Evolutionary conservation across 2,329 filamentous ascomycete genomes (phyloP), one percentile per base, ranked within the genome.

Genomic region (Karstenula rhodostoma): DNA sequence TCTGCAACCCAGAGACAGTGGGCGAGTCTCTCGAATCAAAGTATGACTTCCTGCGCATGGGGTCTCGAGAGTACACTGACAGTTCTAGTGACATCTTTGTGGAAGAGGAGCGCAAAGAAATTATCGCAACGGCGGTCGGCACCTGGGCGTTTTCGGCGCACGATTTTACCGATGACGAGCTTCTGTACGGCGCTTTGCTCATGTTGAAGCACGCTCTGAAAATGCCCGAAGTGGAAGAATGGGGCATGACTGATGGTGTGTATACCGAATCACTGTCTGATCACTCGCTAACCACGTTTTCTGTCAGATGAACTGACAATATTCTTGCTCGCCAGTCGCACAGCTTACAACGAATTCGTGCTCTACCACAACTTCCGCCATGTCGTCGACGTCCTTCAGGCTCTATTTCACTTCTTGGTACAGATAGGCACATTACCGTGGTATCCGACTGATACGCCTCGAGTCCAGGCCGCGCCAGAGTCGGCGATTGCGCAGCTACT

Each of bases 301-400:
- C 10, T 4, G 17, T 1, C 72, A 92, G 93, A 91, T 69, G 90
- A 96, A 76, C 83, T 99, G 29, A 90, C 91, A 66, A 89, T 87
- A 56, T 98, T 97, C 73, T 83, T 98, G 62, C 86, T 96, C 64
- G 93, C 94, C 56, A 95, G 93, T 73, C 90, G 94, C 63, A 89
- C 90, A 50, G 92, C 95, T n/a, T 99, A 99, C 81, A 98, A 98
- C 77, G 91, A 88, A 60, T 97, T 97, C 77, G 93, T 97, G 37
- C 91, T 94, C 23, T 99, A 98, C 74, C 95, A 99, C 82, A 99
- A 99, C 79, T 99, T 98, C 77, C 91, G 94, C 57, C 95, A 99
- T 78, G 95, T 97, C 23, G 90, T 97, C 63, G 95, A 99, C 78
- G 95, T 99, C 29, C 84, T 98, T 56, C 94, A 98, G 77, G 96